Percentiles rank a stretch among this genome's conserved stretches.
These are phyloP conservation scores for Leccinum griseonigrum DNA, from an alignment of 1,284 basidiomycete genomes.

Conservation along the genomic window DNA sequence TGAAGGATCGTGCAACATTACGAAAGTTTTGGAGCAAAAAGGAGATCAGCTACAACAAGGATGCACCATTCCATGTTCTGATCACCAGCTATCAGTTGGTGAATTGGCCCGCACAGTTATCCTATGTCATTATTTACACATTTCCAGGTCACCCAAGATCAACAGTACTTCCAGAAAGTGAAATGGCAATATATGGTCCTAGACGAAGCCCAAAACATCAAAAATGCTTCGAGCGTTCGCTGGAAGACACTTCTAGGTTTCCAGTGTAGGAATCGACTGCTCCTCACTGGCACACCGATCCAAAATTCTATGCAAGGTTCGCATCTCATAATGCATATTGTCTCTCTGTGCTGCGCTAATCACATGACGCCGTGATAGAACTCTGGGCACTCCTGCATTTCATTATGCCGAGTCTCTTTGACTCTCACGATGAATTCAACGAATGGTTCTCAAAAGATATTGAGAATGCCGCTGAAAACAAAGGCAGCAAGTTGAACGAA, in stretches of 20 bases:
- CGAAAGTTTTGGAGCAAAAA: constrained; percentile 99
- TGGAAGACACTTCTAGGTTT: constrained; percentile 98
- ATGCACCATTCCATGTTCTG: constrained; percentile 95
- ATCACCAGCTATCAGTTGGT: constrained; percentile 98
- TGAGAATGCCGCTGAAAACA: constrained; percentile 92
- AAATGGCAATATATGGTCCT: constrained; percentile 99
- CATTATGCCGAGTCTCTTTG: constrained; percentile 99
- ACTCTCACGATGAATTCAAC: constrained; percentile 99
- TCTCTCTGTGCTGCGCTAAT: constrained; percentile 10
- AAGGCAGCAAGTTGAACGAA: constrained; percentile 89
- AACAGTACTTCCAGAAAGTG: constrained; percentile 96
- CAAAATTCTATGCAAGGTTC: constrained; percentile 99
- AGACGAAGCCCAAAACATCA: constrained; percentile 99
- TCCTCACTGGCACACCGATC: constrained; percentile 97
- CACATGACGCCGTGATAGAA: constrained; percentile 55
- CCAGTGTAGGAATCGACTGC: constrained; percentile 92
- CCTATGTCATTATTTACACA: constrained; percentile 7
- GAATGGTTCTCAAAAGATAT: constrained; percentile 99
- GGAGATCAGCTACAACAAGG: constrained; percentile 92
- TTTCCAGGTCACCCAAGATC: constrained; percentile 86
- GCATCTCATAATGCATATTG: constrained; percentile 17
- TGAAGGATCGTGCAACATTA: constrained; percentile 93
- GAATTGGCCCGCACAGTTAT: constrained; percentile 25
- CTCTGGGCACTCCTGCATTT: constrained; percentile 99
- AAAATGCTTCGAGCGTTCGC: constrained; percentile 94